Base-by-base conservation (phyloP, 2,329 filamentous ascomycete species). In the Pseudocercospora eumusae region DNA sequence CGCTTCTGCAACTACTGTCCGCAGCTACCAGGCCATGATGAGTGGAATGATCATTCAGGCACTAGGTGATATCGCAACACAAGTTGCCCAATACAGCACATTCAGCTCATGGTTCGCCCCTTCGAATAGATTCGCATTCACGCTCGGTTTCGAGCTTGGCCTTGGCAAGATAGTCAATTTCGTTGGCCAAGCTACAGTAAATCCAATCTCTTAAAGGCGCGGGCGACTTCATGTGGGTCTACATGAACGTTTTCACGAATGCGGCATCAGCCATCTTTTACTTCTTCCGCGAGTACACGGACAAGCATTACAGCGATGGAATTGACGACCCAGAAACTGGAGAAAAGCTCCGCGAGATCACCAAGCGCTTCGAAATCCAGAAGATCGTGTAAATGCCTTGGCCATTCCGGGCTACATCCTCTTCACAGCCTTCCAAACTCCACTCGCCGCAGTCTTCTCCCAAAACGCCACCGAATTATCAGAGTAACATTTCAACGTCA, bases 51-150 rank as follows among this genome's bases (percentile, higher is more conserved):
- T 88, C 1, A 73, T 88, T 11, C 78, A 83, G 27, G 80, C 84
- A 0, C 73, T 88, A 0, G 85, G 85, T n/a, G 85, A 87, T 63
- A 85, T 87, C 20, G 83, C 85, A 0, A 88, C 86, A 0, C 85
- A 88, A 66, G 79, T 87, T 28, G 86, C 86, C 0, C 84, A 87
- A 69, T 88, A 87, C 71, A 86, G 87, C 63, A 82, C 88, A 64
- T 88, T 88, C 67, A 86, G 83, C 0, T 85, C 83, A 0, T 88
- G 85, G 85, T 88, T 88, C 64, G 79, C 85, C 0, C 86, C 85
- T 0, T 84, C 79, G 7, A 81, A 84, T 60, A 85, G 85, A 1
- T 88, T 88, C 68, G 86, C 85, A 0, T 85, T 84, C 0, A 88
- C 85, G 0, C 76, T 88, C 0, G 85, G 81, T 0, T 82, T 88